A percentile compares a stretch with the other conserved stretches of the same genome.
Evolutionary conservation across 2,329 filamentous ascomycete genomes (phyloP).

Genomic region (Metarhizium album): DNA sequence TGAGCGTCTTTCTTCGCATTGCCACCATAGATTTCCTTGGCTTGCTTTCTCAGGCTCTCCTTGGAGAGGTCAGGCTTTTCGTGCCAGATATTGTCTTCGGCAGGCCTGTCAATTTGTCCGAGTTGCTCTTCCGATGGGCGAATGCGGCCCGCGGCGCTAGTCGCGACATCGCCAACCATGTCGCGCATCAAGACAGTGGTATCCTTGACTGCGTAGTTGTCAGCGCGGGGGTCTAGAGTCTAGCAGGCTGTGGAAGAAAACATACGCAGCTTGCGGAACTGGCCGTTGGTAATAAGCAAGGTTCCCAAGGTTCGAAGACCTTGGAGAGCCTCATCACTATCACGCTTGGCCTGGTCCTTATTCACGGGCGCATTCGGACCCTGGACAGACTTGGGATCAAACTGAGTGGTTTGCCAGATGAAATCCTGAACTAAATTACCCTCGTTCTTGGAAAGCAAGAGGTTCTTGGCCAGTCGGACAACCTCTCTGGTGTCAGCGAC

Average conservation of each 20-base stretch:
- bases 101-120: constrained; percentile 67
- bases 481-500: constrained; percentile 69
- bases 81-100: constrained; percentile 89
- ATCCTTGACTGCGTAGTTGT: constrained; percentile 52
- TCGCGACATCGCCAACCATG: constrained; percentile 82
- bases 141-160: constrained; percentile 63
- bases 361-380: constrained; percentile 57
- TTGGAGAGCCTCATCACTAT: constrained; percentile 73
- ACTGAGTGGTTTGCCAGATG: constrained; percentile 81
- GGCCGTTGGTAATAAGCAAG: constrained; percentile 86
- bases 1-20: constrained; percentile 46
- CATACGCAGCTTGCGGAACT: constrained; percentile 81
- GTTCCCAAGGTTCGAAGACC: constrained; percentile 82
- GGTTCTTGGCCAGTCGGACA: constrained; percentile 71
- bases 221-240: neutral
- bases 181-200: constrained; percentile 72
- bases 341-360: constrained; percentile 69
- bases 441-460: constrained; percentile 88
- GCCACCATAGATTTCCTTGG: constrained; percentile 51
- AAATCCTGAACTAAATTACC: constrained; percentile 94
- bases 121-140: constrained; percentile 72
- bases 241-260: neutral
- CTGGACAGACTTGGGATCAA: constrained; percentile 51
- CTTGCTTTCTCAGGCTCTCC: constrained; percentile 56
- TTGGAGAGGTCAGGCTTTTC: constrained; percentile 69